Conservation (phyloP, 306 rosid species). For the Quercus wislizeni region DNA sequence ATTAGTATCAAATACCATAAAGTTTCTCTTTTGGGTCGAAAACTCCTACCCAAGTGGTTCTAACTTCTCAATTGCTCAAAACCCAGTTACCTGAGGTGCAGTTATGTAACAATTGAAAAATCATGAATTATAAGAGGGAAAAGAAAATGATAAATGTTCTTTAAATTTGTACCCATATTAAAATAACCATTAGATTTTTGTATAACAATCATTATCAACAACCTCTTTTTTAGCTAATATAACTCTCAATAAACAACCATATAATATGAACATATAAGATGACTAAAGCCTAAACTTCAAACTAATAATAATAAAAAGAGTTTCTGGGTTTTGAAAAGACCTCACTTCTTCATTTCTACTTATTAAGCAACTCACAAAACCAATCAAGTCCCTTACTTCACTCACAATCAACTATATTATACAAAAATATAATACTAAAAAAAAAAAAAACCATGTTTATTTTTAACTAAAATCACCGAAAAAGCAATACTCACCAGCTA, state of each 20-base stretch:
- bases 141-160: background rate
- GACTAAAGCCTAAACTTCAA: too few relatives aligned
- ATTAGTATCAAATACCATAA: background rate
- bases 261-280: too few relatives aligned
- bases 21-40: background rate
- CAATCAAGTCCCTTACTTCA: too few relatives aligned
- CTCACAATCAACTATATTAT: too few relatives aligned
- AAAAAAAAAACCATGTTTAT: too few relatives aligned
- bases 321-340: background rate
- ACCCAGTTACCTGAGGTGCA: background rate
- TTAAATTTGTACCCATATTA: background rate
- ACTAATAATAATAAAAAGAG: background rate
- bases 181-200: background rate
- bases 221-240: too few relatives aligned
- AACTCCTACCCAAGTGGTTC: background rate
- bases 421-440: too few relatives aligned
- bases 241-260: too few relatives aligned
- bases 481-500: too few relatives aligned
- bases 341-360: conserved; percentile 15
- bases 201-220: too few relatives aligned
- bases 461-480: too few relatives aligned
- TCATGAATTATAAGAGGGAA: background rate
- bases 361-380: too few relatives aligned
- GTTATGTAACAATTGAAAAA: background rate
- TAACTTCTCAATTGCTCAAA: background rate